Conservation (phyloP, 495 filamentous ascomycete species). For the Clohesyomyces aquaticus region DNA sequence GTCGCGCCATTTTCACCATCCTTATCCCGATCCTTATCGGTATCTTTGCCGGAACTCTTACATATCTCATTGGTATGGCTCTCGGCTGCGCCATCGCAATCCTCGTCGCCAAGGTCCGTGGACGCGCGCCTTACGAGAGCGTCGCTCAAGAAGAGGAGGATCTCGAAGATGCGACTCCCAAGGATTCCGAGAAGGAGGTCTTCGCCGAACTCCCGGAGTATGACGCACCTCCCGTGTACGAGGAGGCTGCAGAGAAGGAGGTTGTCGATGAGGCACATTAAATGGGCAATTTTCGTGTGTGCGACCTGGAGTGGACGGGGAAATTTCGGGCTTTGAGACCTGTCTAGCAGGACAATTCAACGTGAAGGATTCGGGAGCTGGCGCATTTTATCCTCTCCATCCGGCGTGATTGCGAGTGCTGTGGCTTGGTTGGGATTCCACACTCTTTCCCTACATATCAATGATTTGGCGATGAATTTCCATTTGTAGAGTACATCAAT, state of each 20-base stretch:
- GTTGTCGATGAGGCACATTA: slow-evolving; percentile 31
- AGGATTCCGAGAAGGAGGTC: slow-evolving; percentile 33
- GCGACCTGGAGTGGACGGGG: not conserved
- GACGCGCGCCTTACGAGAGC: slow-evolving; percentile 23
- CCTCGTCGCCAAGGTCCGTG: slow-evolving; percentile 36
- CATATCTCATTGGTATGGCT: slow-evolving; percentile 42
- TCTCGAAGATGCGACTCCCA: not conserved
- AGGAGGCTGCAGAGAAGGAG: slow-evolving; percentile 40
- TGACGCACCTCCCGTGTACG: slow-evolving; percentile 41
- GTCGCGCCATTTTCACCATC: slow-evolving; percentile 34
- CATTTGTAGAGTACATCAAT: not conserved
- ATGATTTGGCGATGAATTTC: not conserved
- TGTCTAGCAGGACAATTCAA: not conserved
- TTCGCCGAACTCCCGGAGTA: slow-evolving; percentile 35
- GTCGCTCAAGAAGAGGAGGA: slow-evolving; percentile 36
- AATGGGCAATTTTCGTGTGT: not conserved
- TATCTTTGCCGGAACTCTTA: slow-evolving; percentile 40
- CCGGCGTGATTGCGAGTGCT: not conserved
- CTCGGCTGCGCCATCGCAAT: slow-evolving; percentile 39
- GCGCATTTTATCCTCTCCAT: not conserved
- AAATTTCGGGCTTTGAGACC: not conserved
- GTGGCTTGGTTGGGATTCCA: not conserved
- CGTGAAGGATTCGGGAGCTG: not conserved
- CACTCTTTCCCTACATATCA: not conserved
- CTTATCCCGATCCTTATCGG: slow-evolving; percentile 43